A percentile compares a stretch with the other conserved stretches of the same genome.
phyloP scores from a whole-genome alignment of 495 filamentous ascomycete genomes.

The Delitschia confertaspora region DNA sequence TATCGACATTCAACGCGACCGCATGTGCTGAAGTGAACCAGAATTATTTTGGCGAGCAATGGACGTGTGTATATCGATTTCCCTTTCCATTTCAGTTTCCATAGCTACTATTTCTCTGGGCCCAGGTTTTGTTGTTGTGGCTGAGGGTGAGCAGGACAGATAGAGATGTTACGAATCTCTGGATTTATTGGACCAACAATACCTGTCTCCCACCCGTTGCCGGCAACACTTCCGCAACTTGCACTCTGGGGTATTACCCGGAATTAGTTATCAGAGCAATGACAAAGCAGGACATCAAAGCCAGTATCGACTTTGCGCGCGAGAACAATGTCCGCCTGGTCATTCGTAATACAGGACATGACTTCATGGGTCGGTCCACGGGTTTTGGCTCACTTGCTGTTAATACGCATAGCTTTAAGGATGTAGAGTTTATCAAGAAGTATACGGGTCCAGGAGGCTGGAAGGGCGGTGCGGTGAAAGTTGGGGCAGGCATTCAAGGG shows the following conservation, averaged over 20 bases:
- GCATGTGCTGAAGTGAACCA: conserved; percentile 3
- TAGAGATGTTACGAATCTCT: conserved; percentile 3
- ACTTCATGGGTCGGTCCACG: conserved; percentile 15
- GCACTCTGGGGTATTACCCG: conserved; percentile 8
- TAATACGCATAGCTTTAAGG: conserved; percentile 12
- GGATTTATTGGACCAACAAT: conserved; percentile 15
- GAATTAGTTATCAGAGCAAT: conserved; percentile 12
- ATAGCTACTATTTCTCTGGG: not conserved
- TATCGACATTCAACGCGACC: conserved; percentile 6
- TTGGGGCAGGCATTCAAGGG: conserved; percentile 51
- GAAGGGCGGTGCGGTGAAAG: conserved; percentile 44
- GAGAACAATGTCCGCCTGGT: conserved; percentile 12
- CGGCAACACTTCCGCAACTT: not conserved
- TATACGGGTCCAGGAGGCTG: conserved; percentile 33
- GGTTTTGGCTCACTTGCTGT: conserved; percentile 12
- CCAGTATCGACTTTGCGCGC: conserved; percentile 14
- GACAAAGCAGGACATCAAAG: conserved; percentile 12
- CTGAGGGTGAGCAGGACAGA: conserved; percentile 4
- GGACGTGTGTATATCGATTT: conserved; percentile 3
- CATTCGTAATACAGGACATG: conserved; percentile 19
- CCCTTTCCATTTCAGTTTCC: no score
- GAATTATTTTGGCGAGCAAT: conserved; percentile 3
- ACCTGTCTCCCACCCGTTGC: conserved; percentile 7
- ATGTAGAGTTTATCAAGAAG: conserved; percentile 7
- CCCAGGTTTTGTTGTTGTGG: no score